Base-by-base conservation (phyloP, 176 grass and related monocot genomes). In the Oryza glumipatula region DNA sequence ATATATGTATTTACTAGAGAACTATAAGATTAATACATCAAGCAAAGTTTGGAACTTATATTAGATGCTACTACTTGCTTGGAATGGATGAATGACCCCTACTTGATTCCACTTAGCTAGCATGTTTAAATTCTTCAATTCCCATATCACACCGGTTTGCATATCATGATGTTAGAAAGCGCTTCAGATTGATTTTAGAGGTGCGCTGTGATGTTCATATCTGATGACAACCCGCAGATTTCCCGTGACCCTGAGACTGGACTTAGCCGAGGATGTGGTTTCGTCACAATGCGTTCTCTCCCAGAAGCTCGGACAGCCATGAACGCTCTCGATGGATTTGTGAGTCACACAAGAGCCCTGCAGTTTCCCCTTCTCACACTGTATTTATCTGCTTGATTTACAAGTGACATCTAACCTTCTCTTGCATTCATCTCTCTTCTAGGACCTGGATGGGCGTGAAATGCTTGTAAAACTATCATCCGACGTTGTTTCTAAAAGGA, bases 381-480 rank as follows among this genome's bases (percentile, higher is more conserved):
- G 17, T 36, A 51, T 46, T 16, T 11, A 19, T 23, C 30, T 88
- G 32, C 51, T 11, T 82, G 1, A 36, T 79, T 70, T 70, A 54
- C 35, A 0, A 26, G 17, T 70, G 15, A 19, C 66, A 2, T 61
- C 56, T n/a, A 24, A 3, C 30, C 44, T 58, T 46, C 33, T 35
- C 36, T 36, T 22, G 0, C 54, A 47, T 80, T 9, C 67, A 19
- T 67, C 39, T 69, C 33, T 89, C 65, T 83, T 74, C 35, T 76
- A 93, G 94, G 94, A 91, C 72, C 70, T 93, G 52, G 85, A 88
- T 68, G 94, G 94, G 14, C 91, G 94, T 68, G 91, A 96, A 85
- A 30, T 96, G 32, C 76, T 89, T 65, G 91, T 93, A 16, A 96
- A 93, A 83, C 76, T 93, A 85, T 88, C 88, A 69, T 86, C 90